Conservation (phyloP, 441 rosid genomes). For the Pelargonium cotyledonis region DNA sequence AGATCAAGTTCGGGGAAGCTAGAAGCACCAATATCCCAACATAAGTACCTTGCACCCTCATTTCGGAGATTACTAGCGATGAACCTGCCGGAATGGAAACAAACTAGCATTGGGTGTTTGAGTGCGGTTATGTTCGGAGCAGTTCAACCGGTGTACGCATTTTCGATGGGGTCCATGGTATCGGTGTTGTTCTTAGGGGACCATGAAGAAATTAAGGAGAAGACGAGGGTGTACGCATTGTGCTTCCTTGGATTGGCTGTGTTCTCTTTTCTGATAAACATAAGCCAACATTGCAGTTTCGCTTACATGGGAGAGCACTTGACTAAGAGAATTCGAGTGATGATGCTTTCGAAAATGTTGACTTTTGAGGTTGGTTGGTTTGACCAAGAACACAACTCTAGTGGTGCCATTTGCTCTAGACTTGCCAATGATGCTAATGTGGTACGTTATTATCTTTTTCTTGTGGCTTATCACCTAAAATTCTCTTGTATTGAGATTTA, state of each 20-base stretch:
- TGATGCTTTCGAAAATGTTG: constrained; percentile 20
- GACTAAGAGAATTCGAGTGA: constrained; percentile 21
- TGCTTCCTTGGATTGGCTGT: constrained; percentile 18
- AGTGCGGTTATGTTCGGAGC: constrained; percentile 13
- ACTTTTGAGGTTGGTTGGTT: constrained; percentile 27
- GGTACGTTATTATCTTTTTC: constrained; percentile 6
- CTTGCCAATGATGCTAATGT: constrained; percentile 20
- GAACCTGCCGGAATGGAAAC: constrained; percentile 23
- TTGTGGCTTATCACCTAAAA: background rate
- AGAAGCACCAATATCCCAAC: background rate
- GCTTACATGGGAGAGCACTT: constrained; percentile 24
- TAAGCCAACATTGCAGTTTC: constrained; percentile 25
- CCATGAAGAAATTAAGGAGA: constrained; percentile 9
- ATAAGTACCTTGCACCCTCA: constrained; percentile 9
- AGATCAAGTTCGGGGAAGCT: background rate
- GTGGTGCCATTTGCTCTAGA: constrained; percentile 19
- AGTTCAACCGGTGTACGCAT: constrained; percentile 13
- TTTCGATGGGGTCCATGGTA: constrained; percentile 12
- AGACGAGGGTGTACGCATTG: constrained; percentile 17
- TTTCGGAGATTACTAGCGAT: constrained; percentile 14
- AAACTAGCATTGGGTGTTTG: constrained; percentile 12
- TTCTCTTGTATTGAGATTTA: too few relatives aligned
- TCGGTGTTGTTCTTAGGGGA: constrained; percentile 16
- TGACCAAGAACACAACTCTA: constrained; percentile 24
- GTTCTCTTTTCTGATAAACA: constrained; percentile 14